Evolutionary conservation across 257 asterid species (phyloP).

Genomic region (Schizonepeta tenuifolia): DNA sequence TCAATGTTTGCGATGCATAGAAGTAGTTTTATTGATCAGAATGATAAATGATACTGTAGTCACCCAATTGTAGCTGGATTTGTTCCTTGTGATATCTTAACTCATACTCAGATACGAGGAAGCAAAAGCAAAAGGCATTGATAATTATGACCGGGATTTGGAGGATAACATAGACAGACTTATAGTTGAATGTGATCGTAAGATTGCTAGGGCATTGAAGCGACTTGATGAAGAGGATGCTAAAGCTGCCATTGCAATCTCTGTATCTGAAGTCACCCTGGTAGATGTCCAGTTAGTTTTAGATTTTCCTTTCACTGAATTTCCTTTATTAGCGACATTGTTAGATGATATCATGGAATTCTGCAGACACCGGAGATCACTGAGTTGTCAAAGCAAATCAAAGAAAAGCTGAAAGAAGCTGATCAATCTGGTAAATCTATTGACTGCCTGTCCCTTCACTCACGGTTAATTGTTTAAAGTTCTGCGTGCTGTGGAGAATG

Average conservation of each 20-base stretch:
- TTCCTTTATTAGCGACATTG: neutral
- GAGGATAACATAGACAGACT: constrained; percentile 96
- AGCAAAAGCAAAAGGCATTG: constrained; percentile 75
- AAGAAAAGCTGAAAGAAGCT: constrained; percentile 81
- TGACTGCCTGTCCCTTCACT: neutral
- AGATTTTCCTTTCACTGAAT: neutral
- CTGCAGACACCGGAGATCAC: constrained; percentile 72
- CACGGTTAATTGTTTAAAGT: neutral
- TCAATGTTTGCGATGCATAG: neutral
- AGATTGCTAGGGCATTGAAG: constrained; percentile 84
- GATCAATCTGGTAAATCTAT: constrained; percentile 65
- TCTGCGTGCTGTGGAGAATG: neutral
- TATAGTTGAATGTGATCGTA: constrained; percentile 91
- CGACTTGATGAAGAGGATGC: constrained; percentile 98
- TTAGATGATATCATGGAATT: constrained; percentile 17
- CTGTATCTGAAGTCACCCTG: constrained; percentile 90
- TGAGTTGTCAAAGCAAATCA: constrained; percentile 87
- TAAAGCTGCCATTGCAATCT: constrained; percentile 92
- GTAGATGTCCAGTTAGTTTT: constrained; percentile 34
- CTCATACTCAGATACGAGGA: constrained; percentile 73
- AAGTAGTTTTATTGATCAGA: neutral
- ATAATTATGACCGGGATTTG: constrained; percentile 86
- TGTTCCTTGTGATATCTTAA: constrained; percentile 46
- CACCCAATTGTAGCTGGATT: neutral
- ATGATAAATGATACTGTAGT: neutral